These are phyloP conservation scores for Fusarium tanahbumbuense DNA, from an alignment of 2,329 filamentous ascomycete genomes.

Conservation along the genomic window DNA sequence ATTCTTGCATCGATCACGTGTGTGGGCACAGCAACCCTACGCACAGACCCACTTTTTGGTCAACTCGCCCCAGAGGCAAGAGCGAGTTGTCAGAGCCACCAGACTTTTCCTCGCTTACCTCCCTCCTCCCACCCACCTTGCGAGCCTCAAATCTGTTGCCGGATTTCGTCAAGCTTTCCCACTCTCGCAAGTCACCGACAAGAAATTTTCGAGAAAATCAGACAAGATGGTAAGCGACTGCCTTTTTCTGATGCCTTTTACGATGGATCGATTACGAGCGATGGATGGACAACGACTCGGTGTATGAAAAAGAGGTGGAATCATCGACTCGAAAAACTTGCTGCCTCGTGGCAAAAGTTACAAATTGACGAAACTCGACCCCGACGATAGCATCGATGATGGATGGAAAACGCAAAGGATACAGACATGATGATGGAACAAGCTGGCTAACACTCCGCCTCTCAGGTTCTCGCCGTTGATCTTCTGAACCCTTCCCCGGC, in stretches of 20 bases:
- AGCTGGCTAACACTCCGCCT: constrained; percentile 59
- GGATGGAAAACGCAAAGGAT: constrained; percentile 26
- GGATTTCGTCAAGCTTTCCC: constrained; percentile 65
- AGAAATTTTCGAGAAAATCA: constrained; percentile 61
- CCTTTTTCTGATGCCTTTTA: constrained; percentile 30
- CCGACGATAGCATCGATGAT: constrained; percentile 16
- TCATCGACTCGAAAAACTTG: constrained; percentile 24
- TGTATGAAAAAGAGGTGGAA: constrained; percentile 36
- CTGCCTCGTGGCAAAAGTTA: constrained; percentile 32
- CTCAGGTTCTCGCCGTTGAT: constrained; percentile 99
- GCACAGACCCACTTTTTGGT: constrained; percentile 53
- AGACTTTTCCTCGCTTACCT: constrained; percentile 64
- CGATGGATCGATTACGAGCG: constrained; percentile 39
- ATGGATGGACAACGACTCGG: constrained; percentile 36
- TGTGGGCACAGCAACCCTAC: constrained; percentile 54
- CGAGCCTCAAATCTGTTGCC: constrained; percentile 66
- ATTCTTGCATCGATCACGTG: constrained; percentile 51
- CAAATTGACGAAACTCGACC: constrained; percentile 33
- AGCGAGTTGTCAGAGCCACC: constrained; percentile 50
- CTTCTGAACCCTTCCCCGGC: constrained; percentile 98
- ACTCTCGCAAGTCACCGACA: constrained; percentile 60
- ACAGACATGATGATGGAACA: constrained; percentile 36
- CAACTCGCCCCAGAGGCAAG: constrained; percentile 53
- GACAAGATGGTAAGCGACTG: constrained; percentile 75
- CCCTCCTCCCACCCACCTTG: constrained; percentile 60